Base-by-base conservation (phyloP, 1,284 basidiomycete species). In the Apiotrichum veenhuisii region DNA sequence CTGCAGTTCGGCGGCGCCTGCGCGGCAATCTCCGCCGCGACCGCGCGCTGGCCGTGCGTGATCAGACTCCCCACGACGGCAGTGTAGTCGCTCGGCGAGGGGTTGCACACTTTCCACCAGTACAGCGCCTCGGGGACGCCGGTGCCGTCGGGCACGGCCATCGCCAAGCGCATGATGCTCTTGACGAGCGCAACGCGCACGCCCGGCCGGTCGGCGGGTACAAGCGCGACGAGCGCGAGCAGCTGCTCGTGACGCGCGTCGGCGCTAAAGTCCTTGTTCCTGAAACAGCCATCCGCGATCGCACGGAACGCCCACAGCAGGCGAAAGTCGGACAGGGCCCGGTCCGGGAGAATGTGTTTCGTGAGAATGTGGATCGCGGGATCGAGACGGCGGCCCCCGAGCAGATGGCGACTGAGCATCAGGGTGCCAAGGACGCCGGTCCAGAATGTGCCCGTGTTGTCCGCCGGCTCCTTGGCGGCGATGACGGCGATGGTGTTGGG, bases 121-220 rank as follows among this genome's bases (percentile, higher is more conserved):
- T 46, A 46, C 33, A 56, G 20, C 10, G 49, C 54, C 12, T 56
- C 54, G 22, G 54, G 44, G 1, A 51, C 27, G 27, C 54, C 54
- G 9, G 42, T 41, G n/a, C 33, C 33, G 34, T 48, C 41, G 17
- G 45, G 41, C 2, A 20, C 22, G 23, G 22, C n/a, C n/a, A n/a
- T n/a, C n/a, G n/a, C n/a, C n/a, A n/a, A n/a, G 25, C 34, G 33
- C 22, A 52, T 44, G 34, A 44, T 20, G 17, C 22, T 36, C 34
- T 49, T 45, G 7, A 26, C 18, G 18, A 46, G 7, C 9, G 25
- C 22, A 3, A 12, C 7, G 36, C 26, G 7, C 30, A 30, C 27
- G 22, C 26, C 22, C 5, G 30, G n/a, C 18, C 34, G 55, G 18
- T 52, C 10, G 20, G 18, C 25, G 46, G 58, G 47, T 38, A 55